Conservation (phyloP, 2,329 filamentous ascomycete species). For the Ascosphaera apis region DNA sequence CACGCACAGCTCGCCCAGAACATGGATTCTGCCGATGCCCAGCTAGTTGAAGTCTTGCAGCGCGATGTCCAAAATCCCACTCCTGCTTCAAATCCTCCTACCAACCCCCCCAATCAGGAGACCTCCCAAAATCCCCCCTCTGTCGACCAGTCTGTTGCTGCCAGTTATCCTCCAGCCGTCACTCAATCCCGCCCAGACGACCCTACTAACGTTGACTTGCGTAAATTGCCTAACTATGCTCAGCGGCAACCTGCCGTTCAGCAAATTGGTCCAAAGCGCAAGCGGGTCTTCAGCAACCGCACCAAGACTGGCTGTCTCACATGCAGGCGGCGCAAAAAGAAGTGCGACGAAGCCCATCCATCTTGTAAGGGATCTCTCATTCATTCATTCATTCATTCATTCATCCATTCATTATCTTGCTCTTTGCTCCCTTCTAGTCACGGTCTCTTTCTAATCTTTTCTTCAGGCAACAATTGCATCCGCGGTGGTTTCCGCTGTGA, state of each 20-base stretch:
- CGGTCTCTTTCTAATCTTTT: constrained; percentile 5
- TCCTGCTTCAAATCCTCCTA: constrained; percentile 10
- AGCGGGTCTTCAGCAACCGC: constrained; percentile 58
- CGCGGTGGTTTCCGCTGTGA: constrained; percentile 78
- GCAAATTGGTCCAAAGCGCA: constrained; percentile 21
- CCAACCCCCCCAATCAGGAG: constrained; percentile 17
- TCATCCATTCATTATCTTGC: constrained; percentile 3
- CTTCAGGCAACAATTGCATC: constrained; percentile 61
- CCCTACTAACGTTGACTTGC: too few species aligned
- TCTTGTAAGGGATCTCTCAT: constrained; percentile 41
- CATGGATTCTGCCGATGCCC: constrained; percentile 25
- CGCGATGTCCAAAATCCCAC: constrained; percentile 24
- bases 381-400: constrained; percentile 3
- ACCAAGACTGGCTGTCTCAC: constrained; percentile 94
- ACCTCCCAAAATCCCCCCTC: constrained; percentile 14
- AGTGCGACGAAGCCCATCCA: constrained; percentile 86
- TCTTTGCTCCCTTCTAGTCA: too few species aligned
- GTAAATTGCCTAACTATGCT: constrained; percentile 11
- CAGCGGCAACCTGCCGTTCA: constrained; percentile 14
- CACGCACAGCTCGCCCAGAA: constrained; percentile 25
- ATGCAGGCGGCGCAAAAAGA: constrained; percentile 83
- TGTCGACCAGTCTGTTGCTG: too few species aligned
- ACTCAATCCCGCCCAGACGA: too few species aligned
- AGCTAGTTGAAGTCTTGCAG: constrained; percentile 28
- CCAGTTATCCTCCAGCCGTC: too few species aligned